Percentiles rank a stretch among this genome's conserved stretches.
Conservation (phyloP, 306 rosid genomes). For the Arachis stenosperma region DNA sequence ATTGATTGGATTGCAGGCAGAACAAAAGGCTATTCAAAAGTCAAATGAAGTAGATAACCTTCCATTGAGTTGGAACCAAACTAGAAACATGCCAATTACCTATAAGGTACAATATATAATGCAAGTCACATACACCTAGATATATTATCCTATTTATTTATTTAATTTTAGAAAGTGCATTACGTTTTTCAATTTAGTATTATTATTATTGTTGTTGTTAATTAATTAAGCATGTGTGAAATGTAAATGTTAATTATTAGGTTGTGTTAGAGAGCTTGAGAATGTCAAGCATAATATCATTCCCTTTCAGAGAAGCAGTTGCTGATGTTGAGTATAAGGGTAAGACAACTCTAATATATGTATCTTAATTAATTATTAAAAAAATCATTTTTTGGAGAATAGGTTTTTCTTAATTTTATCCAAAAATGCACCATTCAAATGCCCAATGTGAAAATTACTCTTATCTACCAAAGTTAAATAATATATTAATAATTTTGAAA, state of each 20-base stretch:
- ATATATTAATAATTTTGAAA: constrained; percentile 28
- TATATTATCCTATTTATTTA: neutral
- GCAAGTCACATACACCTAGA: neutral
- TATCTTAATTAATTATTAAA: no score
- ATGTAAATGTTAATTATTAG: constrained; percentile 47
- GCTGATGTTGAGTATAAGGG: constrained; percentile 92
- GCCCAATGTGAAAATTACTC: neutral
- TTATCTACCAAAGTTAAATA: no score
- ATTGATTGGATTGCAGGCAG: constrained; percentile 54
- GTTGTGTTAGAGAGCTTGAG: constrained; percentile 88
- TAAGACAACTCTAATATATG: constrained; percentile 25
- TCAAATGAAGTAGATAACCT: constrained; percentile 53
- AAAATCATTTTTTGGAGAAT: neutral
- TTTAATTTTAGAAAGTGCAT: no score
- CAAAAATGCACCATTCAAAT: constrained; percentile 26
- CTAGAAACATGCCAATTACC: constrained; percentile 71
- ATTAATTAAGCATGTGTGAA: neutral
- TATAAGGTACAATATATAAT: constrained; percentile 58
- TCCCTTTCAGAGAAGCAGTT: constrained; percentile 90
- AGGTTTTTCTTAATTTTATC: neutral
- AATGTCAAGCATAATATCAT: constrained; percentile 90
- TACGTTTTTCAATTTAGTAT: no score
- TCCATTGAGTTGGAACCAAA: constrained; percentile 71
- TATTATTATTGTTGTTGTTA: no score
- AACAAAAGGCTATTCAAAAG: constrained; percentile 62